Evolutionary conservation across 2,329 filamentous ascomycete genomes (phyloP), one percentile per base, ranked within the genome.

Genomic region (Cryphonectria nitschkei): DNA sequence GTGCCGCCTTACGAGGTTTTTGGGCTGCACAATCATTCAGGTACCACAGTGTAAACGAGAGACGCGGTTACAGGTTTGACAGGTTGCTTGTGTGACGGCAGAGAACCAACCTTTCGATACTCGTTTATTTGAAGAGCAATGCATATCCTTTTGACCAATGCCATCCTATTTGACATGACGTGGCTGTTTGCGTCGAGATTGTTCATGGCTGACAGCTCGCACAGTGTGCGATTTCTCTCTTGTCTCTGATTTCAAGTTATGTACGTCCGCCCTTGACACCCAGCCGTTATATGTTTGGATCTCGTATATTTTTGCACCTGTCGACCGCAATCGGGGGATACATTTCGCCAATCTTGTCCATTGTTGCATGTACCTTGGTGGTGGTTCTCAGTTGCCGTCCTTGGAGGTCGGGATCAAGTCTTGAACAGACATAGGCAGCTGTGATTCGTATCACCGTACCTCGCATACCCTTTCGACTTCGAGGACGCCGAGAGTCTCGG

Each of bases 61-160:
- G 43, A 46, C 46, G 43, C 50, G 34, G 65, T 43, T 56, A 65
- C 64, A 64, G 37, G 60, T 63, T 29, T 63, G 68, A 63, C 65
- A 67, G 39, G 68, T 34, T 62, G 32, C 19, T 46, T 54, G 68
- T 64, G 56, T 26, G 34, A 67, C 56, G 4, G 65, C 16, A 29
- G 19, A 41, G 41, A 52, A 58, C 19, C 37, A 52, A 58, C 34
- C 43, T 41, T 39, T 34, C 26, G 37, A 14, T 43, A 43, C 37
- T 64, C 37, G 22, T 41, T 41, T 37, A 39, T 4, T 43, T 11
- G 37, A 14, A 63, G n/a, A 63, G 26, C 8, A 56, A 56, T 7
- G 14, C 26, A 26, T 32, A 11, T 3, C 8, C 22, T 54, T 54
- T 16, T 56, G 19, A 58, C 54, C 26, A 14, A 58, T 34, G 29